phyloP scores from a whole-genome alignment of 768 basidiomycete species.

The Gautieria morchelliformis region DNA sequence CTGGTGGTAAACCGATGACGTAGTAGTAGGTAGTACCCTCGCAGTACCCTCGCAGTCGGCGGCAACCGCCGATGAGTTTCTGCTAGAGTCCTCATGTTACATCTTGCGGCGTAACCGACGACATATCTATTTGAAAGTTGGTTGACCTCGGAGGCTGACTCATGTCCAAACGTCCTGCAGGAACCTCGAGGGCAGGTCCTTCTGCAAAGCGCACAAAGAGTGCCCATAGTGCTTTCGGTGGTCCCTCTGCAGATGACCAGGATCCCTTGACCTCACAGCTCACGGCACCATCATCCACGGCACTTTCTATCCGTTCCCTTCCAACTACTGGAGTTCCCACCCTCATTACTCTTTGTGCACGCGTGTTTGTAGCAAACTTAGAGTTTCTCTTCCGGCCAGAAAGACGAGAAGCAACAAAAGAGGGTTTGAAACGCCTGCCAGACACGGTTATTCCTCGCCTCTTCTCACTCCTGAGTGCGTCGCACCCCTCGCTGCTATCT shows the following conservation, averaged over 20 bases:
- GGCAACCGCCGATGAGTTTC: too few relatives aligned
- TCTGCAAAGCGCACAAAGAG: conserved; percentile 4
- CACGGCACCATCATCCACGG: conserved; percentile 39
- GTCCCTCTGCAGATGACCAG: background rate
- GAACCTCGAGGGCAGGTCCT: background rate
- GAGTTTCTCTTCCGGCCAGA: conserved; percentile 20
- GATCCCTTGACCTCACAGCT: conserved; percentile 16
- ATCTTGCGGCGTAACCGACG: too few relatives aligned
- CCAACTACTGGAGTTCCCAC: conserved; percentile 28
- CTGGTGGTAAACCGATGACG: too few relatives aligned
- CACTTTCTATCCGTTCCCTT: conserved; percentile 36
- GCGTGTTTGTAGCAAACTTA: conserved; percentile 42
- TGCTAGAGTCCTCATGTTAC: too few relatives aligned
- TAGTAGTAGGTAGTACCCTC: too few relatives aligned
- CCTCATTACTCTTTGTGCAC: conserved; percentile 40
- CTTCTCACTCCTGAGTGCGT: conserved; percentile 39
- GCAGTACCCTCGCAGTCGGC: too few relatives aligned
- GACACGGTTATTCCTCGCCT: conserved; percentile 40
- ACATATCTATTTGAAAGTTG: too few relatives aligned
- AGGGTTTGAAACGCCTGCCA: conserved; percentile 39
- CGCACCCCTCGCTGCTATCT: conserved; percentile 42
- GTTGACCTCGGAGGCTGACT: too few relatives aligned
- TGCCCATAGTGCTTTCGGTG: background rate
- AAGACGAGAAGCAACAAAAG: conserved; percentile 31
- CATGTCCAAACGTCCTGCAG: background rate